A percentile compares a stretch with the other conserved stretches of the same genome.
Evolutionary conservation across 345 rosid genomes (phyloP).

Genomic region (Camelina neglecta): DNA sequence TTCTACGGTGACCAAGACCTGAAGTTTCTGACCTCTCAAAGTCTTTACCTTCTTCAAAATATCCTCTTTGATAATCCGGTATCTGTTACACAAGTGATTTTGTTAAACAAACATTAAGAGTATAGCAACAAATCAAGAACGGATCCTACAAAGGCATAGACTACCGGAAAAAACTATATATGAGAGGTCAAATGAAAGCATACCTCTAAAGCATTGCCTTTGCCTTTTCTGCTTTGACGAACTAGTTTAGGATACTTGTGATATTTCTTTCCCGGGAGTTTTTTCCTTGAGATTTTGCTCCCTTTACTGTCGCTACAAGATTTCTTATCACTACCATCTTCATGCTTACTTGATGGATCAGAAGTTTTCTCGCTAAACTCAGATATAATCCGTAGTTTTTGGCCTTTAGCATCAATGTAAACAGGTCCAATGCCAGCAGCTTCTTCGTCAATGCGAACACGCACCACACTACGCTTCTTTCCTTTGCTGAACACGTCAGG

Average conservation of each 20-base stretch:
- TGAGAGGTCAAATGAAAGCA: constrained; percentile 47
- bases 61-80: constrained; percentile 46
- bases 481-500: constrained; percentile 44
- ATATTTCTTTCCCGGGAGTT: constrained; percentile 51
- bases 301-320: constrained; percentile 45
- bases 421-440: constrained; percentile 73
- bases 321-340: constrained; percentile 42
- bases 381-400: constrained; percentile 84
- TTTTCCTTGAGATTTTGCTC: constrained; percentile 57
- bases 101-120: constrained; percentile 1
- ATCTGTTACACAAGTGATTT: constrained; percentile 32
- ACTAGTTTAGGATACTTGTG: constrained; percentile 59
- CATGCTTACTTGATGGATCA: constrained; percentile 27
- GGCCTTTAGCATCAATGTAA: constrained; percentile 86
- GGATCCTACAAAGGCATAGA: constrained; percentile 3
- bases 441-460: constrained; percentile 47
- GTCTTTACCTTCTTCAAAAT: constrained; percentile 45
- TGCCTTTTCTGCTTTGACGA: constrained; percentile 58
- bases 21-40: constrained; percentile 45
- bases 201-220: constrained; percentile 66
- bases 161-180: constrained; percentile 13
- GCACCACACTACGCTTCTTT: constrained; percentile 53
- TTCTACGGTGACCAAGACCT: constrained; percentile 50
- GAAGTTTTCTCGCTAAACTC: constrained; percentile 47
- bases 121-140: constrained; percentile 13